These are phyloP conservation scores for Celoporthe dispersa DNA, from an alignment of 2,329 filamentous ascomycete genomes.

Conservation along the genomic window DNA sequence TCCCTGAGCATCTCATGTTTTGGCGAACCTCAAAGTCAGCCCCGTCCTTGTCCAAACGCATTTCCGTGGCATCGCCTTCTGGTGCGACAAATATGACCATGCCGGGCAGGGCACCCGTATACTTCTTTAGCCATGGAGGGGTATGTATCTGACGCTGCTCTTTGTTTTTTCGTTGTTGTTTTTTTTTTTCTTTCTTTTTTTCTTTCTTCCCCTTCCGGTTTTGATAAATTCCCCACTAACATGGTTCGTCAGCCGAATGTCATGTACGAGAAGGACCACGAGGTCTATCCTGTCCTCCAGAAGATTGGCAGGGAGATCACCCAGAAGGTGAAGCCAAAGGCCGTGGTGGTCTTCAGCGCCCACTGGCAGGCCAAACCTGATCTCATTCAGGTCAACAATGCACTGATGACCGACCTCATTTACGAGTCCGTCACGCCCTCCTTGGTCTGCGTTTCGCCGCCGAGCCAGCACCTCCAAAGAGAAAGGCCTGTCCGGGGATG, in stretches of 20 bases:
- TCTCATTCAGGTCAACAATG: constrained; percentile 68
- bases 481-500: not conserved
- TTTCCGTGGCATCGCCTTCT: not conserved
- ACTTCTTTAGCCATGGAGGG: constrained; percentile 57
- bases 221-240: not conserved
- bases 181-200: not conserved
- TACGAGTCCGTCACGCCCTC: constrained; percentile 55
- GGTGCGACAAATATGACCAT: constrained; percentile 31
- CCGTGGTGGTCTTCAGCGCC: constrained; percentile 76
- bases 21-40: constrained; percentile 14
- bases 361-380: constrained; percentile 70
- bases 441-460: no score
- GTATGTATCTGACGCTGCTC: constrained; percentile 36
- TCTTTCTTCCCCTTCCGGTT: not conserved
- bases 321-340: constrained; percentile 69
- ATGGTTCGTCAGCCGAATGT: constrained; percentile 56
- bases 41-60: not conserved
- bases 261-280: constrained; percentile 71
- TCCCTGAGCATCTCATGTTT: constrained; percentile 17
- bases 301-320: constrained; percentile 73
- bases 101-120: constrained; percentile 45
- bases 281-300: constrained; percentile 67
- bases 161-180: no score
- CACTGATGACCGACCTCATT: constrained; percentile 66
- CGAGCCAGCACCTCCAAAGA: no score